Base-by-base conservation (phyloP, 164 flowering plant species). In the Pachysandra terminalis region DNA sequence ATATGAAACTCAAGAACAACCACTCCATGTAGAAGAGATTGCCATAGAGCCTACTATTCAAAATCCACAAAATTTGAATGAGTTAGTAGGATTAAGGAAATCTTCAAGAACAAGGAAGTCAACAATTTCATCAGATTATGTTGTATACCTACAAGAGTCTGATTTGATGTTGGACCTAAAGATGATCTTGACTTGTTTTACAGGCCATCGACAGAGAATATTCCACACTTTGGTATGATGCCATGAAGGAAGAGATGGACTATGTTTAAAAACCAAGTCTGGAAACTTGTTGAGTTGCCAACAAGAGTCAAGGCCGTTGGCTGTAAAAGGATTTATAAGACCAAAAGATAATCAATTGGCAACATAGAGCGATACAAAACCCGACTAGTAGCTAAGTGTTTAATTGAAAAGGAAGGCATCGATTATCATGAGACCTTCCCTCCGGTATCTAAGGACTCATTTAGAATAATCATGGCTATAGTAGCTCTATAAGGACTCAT, bases 401-500 rank as follows among this genome's bases (percentile, higher is more conserved):
- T 45, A 10, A 45, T 2, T 10, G 9, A 45, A 45, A 45, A 12
- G 10, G 16, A 10, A 45, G 51, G 51, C 14, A 15, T 45, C 17
- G 51, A 45, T 45, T 45, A 10, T 13, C 14, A 45, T 45, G 15
- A 45, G 15, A 45, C 51, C 10, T 45, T 45, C 15, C 10, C 51
- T 12, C 51, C 14, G 1, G 51, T 45, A 1, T 45, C 17, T 45
- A 10, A 5, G 1, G 70, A 67, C 28, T 68, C 25, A 4, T 45
- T 68, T 14, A 45, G 71, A 16, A 60, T 49, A 1, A 56, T 60
- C n/a, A 59, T 68, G 71, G 65, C 71, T 0, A 1, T 68, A 10
- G 71, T 68, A 17, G 71, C 65, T 24, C 65, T n/a, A n/a, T n/a
- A 67, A 49, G 7, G 70, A 67, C 28, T 68, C 25, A 4, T 45